These are phyloP conservation scores for Epichloe brachyelytri DNA, from an alignment of 2,329 filamentous ascomycete genomes.

Conservation along the genomic window DNA sequence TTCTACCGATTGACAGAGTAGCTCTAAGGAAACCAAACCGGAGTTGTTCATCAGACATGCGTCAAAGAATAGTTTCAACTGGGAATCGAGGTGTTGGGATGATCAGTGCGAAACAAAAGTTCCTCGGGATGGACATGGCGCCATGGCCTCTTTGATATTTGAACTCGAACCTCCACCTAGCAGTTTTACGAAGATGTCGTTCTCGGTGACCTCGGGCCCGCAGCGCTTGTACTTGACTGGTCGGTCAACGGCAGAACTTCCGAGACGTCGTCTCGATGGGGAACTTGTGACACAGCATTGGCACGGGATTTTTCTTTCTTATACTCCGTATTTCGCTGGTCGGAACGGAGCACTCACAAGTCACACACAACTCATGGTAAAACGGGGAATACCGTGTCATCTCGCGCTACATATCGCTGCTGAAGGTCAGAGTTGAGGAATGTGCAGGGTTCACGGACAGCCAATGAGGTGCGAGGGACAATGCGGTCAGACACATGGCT, in stretches of 20 bases:
- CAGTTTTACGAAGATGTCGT: too few species aligned
- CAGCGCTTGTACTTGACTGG: not conserved
- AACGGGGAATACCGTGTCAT: not conserved
- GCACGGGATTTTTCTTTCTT: not conserved
- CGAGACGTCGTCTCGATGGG: too few species aligned
- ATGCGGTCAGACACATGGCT: constrained; percentile 3
- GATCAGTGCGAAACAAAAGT: not conserved
- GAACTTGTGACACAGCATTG: not conserved
- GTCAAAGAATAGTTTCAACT: not conserved
- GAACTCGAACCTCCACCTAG: too few species aligned
- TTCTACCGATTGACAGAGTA: not conserved
- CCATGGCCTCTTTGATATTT: too few species aligned
- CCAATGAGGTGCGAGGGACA: not conserved
- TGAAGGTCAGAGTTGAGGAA: not conserved
- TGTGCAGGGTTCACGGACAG: not conserved
- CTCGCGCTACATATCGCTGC: not conserved
- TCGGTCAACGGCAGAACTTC: not conserved
- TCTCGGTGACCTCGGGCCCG: too few species aligned
- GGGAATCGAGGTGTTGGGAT: not conserved
- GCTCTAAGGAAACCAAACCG: not conserved
- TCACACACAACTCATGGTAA: not conserved
- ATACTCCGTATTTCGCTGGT: not conserved
- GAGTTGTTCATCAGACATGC: not conserved
- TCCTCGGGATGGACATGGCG: too few species aligned
- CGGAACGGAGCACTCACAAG: too few species aligned